Evolutionary conservation across 2,329 filamentous ascomycete species (phyloP), one percentile per base, ranked within the genome.

Genomic region (Sporothrix schenckii): DNA sequence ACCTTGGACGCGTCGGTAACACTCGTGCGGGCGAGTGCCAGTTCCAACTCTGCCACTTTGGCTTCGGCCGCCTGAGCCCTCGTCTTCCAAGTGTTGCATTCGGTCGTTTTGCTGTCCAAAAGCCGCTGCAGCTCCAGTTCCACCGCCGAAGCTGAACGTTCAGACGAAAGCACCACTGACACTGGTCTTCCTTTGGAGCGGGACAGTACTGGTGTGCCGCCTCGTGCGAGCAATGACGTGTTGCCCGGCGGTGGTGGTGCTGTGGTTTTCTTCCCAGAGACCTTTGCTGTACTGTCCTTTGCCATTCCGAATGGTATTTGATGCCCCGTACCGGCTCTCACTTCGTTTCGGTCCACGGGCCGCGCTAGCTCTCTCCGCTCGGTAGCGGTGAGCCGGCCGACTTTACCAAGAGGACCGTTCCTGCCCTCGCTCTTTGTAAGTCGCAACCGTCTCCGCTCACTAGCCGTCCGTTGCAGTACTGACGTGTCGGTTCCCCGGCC

Each of bases 41-140:
- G 56, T 75, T 86, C 81, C 71, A 86, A 82, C 30, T 83, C 80
- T 4, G 81, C 79, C 21, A 88, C 76, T 65, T 84, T 81, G 72
- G 79, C 81, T 78, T 90, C 87, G 0, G 87, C 87, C 4, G 81
- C 80, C 74, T 87, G 82, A 0, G 88, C 88, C 44, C 86, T 80
- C 44, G 80, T 81, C 72, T 81, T 84, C 88, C 88, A 90, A 72
- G 79, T 81, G 41, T 78, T 75, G 47, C 79, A 76, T 61, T 86
- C 83, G 47, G 78, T 76, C 66, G 76, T 79, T 67, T 82, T 83
- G 10, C 74, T 72, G 7, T 81, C 80, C 1, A 89, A 75, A 54
- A 84, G 82, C 2, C 77, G 79, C 73, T 85, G 83, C 9, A 89
- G 80, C 24, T 73, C 80, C 19, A 82, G 80, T 27, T 73, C 80